Evolutionary conservation across 306 rosid species (phyloP).

Genomic region (Cicer bijugum): DNA sequence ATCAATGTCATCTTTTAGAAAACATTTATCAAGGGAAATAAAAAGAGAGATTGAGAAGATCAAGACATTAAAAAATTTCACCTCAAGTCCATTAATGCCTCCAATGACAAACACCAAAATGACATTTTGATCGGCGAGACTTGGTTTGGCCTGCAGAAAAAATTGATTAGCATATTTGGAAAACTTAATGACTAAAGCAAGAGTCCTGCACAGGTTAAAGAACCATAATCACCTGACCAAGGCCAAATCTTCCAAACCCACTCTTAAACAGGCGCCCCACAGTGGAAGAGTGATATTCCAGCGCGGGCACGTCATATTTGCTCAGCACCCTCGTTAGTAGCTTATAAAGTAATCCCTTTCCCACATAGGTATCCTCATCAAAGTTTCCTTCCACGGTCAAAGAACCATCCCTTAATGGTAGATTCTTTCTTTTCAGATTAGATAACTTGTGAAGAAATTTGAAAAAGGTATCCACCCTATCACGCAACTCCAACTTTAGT

Average conservation of each 20-base stretch:
- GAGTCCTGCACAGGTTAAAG: constrained; percentile 16
- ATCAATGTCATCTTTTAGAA: constrained; percentile 10
- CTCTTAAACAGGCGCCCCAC: constrained; percentile 88
- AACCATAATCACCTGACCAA: constrained; percentile 77
- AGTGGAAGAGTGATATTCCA: constrained; percentile 93
- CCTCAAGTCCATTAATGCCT: constrained; percentile 92
- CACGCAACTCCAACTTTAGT: constrained; percentile 91
- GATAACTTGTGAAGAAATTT: constrained; percentile 87
- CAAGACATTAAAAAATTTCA: constrained; percentile 44
- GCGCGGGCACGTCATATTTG: constrained; percentile 72
- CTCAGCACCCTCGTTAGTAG: constrained; percentile 68
- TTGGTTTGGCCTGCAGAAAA: constrained; percentile 84
- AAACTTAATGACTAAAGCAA: constrained; percentile 40
- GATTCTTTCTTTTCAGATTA: constrained; percentile 59
- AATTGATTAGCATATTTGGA: constrained; percentile 43
- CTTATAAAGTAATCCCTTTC: constrained; percentile 76
- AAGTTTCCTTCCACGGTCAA: constrained; percentile 58
- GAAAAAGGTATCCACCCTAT: constrained; percentile 83
- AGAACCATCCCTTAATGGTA: constrained; percentile 67
- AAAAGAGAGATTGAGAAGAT: background rate
- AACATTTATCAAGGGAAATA: background rate
- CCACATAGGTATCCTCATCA: constrained; percentile 61
- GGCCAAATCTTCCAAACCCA: constrained; percentile 96
- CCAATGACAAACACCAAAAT: constrained; percentile 85
- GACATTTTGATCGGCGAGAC: constrained; percentile 86